Evolutionary conservation across 208 protist species (phyloP), one percentile per base, ranked within the genome.

Genomic region (Vickermania spadyakhi): DNA sequence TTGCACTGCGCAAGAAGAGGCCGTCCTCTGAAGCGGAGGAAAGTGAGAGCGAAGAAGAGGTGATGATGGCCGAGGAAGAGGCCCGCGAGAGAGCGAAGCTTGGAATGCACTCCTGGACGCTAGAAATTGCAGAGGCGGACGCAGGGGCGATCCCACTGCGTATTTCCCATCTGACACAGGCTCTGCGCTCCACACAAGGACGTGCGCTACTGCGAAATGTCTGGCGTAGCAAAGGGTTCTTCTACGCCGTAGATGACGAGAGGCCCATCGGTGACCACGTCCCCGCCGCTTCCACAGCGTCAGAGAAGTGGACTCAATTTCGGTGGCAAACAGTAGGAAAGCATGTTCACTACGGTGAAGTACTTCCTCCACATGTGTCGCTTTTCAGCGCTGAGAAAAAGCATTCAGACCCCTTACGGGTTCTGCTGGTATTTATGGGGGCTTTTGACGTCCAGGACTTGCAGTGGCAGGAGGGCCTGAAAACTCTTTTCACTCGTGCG

Each of bases 161-260:
- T 18, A 45, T 45, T 25, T 28, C 28, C 18, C 23, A 64, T 75
- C 26, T 42, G 59, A 26, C 31, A 27, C 14, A 36, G 50, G 22
- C 36, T 18, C 51, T 77, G 23, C 13, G 51, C 21, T 50, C 58
- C 4, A 45, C 29, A 7, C 22, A 23, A 23, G 66, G 50, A 7
- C 66, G 56, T n/a, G 45, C 49, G 50, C 45, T 80, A 49, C 55
- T 80, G 13, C 23, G 36, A 11, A n/a, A 31, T 22, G 75, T 81
- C 30, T 81, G 75, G 75, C 66, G 75, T n/a, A 81, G 75, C 62
- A 81, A 81, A 45, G 75, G 75, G n/a, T 81, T 73, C 61, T 77
- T 81, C 50, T 52, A 22, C 22, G 75, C 67, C 25, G 28, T 69
- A 2, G 75, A 81, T 41, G 71, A 77, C 41, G 55, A 70, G 18